Evolutionary conservation across 805 yeast genomes (phyloP).

Genomic region (Grigorovia humatica): DNA sequence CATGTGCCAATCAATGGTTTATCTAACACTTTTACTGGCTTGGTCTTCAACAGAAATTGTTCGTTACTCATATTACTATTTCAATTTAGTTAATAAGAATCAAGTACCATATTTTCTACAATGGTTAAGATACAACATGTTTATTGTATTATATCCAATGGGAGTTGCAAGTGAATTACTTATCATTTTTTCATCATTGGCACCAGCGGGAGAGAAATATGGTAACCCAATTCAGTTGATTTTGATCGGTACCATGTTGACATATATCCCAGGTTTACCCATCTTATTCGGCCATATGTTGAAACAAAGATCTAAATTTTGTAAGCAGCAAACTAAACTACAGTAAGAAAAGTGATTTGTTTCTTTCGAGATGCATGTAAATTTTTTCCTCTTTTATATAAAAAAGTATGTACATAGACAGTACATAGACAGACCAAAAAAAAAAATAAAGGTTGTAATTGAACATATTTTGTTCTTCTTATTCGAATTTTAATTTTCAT

Average conservation of each 20-base stretch:
- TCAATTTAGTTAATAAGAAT: slow-evolving; percentile 12
- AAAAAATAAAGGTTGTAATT: too few species aligned
- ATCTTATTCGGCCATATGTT: slow-evolving; percentile 81
- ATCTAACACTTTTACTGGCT: slow-evolving; percentile 58
- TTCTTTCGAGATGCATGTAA: too few species aligned
- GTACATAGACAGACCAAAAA: too few species aligned
- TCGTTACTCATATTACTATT: slow-evolving; percentile 69
- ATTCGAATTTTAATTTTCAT: too few species aligned
- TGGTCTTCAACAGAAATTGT: slow-evolving; percentile 95
- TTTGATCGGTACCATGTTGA: slow-evolving; percentile 45
- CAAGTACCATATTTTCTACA: slow-evolving; percentile 57
- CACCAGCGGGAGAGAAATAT: slow-evolving; percentile 47
- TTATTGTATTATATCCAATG: slow-evolving; percentile 73
- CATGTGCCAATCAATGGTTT: slow-evolving; percentile 38
- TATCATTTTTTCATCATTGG: slow-evolving; percentile 59
- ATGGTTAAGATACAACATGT: slow-evolving; percentile 73
- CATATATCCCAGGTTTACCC: slow-evolving; percentile 83
- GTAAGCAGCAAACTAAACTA: slow-evolving; percentile 33
- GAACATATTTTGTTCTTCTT: too few species aligned
- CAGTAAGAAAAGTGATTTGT: background rate
- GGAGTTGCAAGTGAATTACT: slow-evolving; percentile 83
- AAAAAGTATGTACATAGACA: too few species aligned
- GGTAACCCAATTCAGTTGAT: slow-evolving; percentile 45
- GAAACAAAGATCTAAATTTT: slow-evolving; percentile 71
- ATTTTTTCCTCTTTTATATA: too few species aligned